Evolutionary conservation across 2,329 filamentous ascomycete species (phyloP).

Genomic region (Sporothrix luriei): DNA sequence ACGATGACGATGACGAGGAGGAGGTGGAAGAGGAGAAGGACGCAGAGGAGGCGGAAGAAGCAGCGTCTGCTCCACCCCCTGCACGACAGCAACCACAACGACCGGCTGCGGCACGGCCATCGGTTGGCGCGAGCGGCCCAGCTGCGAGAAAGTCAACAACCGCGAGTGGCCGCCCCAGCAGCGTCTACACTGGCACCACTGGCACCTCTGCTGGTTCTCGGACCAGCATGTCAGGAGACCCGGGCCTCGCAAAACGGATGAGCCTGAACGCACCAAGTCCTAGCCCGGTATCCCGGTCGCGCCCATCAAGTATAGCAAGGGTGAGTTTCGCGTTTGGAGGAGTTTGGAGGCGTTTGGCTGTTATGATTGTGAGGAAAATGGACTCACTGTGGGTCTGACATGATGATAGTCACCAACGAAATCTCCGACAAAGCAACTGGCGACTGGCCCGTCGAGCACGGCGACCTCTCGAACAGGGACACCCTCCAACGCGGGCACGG

Average conservation of each 20-base stretch:
- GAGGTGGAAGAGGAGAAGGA: constrained; percentile 33
- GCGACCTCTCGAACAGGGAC: constrained; percentile 66
- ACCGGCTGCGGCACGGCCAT: constrained; percentile 20
- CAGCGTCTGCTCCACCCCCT: constrained; percentile 45
- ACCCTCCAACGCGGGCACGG: constrained; percentile 56
- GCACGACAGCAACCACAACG: constrained; percentile 20
- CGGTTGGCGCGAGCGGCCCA: constrained; percentile 39
- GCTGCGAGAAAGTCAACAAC: constrained; percentile 39
- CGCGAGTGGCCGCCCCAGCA: constrained; percentile 53
- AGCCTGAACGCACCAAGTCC: constrained; percentile 74
- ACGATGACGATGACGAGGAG: constrained; percentile 33
- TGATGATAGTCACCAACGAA: constrained; percentile 69
- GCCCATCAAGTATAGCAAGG: constrained; percentile 60
- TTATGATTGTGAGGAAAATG: not conserved
- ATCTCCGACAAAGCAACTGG: constrained; percentile 75
- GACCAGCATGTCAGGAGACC: constrained; percentile 51
- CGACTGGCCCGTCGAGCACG: constrained; percentile 56
- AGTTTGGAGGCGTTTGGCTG: constrained; percentile 36
- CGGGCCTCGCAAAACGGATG: constrained; percentile 62
- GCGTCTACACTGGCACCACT: constrained; percentile 47
- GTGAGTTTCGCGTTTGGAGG: constrained; percentile 45
- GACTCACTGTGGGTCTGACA: not conserved
- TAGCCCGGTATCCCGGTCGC: constrained; percentile 64
- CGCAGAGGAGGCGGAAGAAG: constrained; percentile 39
- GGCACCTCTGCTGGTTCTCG: constrained; percentile 20